phyloP scores from a whole-genome alignment of 345 rosid species.

The Aegle marmelos region DNA sequence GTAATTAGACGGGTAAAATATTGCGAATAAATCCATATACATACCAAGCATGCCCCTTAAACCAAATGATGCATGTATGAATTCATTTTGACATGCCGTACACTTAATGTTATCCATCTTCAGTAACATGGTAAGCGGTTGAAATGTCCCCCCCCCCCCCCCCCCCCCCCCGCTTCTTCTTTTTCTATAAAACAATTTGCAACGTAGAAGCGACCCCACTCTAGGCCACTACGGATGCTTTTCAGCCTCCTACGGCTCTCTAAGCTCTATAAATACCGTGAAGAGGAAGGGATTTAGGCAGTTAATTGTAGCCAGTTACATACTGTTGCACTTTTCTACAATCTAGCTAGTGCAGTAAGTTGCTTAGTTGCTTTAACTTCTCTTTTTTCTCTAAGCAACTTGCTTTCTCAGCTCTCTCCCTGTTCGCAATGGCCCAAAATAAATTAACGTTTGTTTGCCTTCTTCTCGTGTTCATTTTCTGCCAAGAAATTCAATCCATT shows the following conservation, averaged over 20 bases:
- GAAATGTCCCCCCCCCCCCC: too few species aligned
- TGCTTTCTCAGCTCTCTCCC: background rate
- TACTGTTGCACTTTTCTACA: background rate
- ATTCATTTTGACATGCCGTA: too few species aligned
- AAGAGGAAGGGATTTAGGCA: background rate
- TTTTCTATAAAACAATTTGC: too few species aligned
- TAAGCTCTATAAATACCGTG: conserved; percentile 11
- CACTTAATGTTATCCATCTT: too few species aligned
- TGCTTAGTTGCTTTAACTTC: background rate
- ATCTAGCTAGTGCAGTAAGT: background rate
- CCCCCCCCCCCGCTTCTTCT: too few species aligned
- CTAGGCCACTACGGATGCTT: background rate
- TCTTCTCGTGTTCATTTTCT: conserved; percentile 31
- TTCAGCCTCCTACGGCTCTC: background rate
- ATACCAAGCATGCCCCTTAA: too few species aligned
- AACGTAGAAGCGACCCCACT: too few species aligned
- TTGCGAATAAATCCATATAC: too few species aligned
- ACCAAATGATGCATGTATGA: too few species aligned
- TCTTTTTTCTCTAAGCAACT: background rate
- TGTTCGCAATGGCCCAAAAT: conserved; percentile 36
- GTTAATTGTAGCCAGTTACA: background rate
- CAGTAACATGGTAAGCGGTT: too few species aligned
- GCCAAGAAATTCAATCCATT: conserved; percentile 23
- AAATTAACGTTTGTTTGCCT: conserved; percentile 26
- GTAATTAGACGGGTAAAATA: too few species aligned